Base-by-base conservation (phyloP, 768 basidiomycete genomes). In the Psilocybe azurescens region DNA sequence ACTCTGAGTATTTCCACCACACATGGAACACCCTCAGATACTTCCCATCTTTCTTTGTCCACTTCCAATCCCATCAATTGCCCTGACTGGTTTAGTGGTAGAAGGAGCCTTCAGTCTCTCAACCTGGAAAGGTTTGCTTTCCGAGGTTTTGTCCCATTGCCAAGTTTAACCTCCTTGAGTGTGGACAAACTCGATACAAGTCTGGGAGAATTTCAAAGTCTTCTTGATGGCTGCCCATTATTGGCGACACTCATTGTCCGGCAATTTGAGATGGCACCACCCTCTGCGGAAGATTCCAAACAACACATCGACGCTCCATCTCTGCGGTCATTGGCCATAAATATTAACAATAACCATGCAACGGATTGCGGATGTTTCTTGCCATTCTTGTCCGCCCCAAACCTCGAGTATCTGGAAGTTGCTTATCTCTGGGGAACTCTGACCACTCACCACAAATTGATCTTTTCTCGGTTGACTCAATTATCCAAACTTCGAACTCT, bases 331-430 rank as follows among this genome's bases (percentile, higher is more conserved):
- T 53, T 77, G 14, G 71, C 74, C 0, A 64, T 77, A 14, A 65
- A 66, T 14, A 65, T 75, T 41, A 62, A 57, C 53, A 30, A 44
- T 8, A 18, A 51, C 5, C 59, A 69, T 55, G 56, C 46, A 3
- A 32, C 41, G 20, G 50, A 38, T 2, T 74, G 73, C 53, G 36
- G 51, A 18, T 73, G 74, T 44, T 53, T 65, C 14, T 60, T 78
- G 13, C 48, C 67, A 3, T 62, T 47, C 28, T 60, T 78, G 11
- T 55, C 47, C 14, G 51, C 67, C 54, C 66, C 67, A 11, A 75
- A 77, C 41, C 66, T 78, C 11, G 71, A 76, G 67, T 71, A 70
- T 56, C 69, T 78, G 1, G 77, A 77, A 53, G 52, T 76, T 9
- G 28, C 39, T 2, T 66, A 65, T 49, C 50, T 46, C 24, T 60